These are phyloP conservation scores for Podaxis sp. DNA, from an alignment of 768 basidiomycete species.

Conservation along the genomic window DNA sequence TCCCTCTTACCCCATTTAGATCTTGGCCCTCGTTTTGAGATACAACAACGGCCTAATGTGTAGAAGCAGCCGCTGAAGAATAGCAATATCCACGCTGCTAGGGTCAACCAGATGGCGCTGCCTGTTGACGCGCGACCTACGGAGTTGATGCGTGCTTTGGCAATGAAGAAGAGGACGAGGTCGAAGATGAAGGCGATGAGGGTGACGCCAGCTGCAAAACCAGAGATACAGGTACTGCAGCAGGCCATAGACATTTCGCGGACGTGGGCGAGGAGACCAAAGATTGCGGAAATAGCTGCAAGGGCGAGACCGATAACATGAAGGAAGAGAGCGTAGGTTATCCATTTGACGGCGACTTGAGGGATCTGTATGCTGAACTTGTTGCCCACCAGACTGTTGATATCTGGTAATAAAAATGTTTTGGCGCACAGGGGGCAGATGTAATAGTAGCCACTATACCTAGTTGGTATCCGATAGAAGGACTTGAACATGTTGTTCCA, in stretches of 20 bases:
- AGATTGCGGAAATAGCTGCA: slow-evolving; percentile 68
- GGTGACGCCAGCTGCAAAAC: slow-evolving; percentile 76
- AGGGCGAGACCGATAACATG: slow-evolving; percentile 86
- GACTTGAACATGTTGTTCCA: slow-evolving; percentile 71
- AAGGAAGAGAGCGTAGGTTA: slow-evolving; percentile 90
- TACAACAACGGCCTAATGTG: slow-evolving; percentile 81
- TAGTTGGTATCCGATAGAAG: slow-evolving; percentile 85
- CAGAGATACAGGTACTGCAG: slow-evolving; percentile 77
- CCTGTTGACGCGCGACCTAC: slow-evolving; percentile 82
- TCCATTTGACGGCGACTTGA: slow-evolving; percentile 85
- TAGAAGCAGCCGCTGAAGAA: slow-evolving; percentile 93
- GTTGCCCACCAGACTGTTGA: slow-evolving; percentile 79
- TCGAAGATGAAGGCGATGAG: slow-evolving; percentile 93
- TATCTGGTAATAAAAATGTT: slow-evolving; percentile 47
- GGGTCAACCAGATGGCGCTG: slow-evolving; percentile 88
- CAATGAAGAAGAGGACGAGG: slow-evolving; percentile 86
- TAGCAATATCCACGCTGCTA: slow-evolving; percentile 81
- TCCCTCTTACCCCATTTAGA: slow-evolving; percentile 40
- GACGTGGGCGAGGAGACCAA: slow-evolving; percentile 87
- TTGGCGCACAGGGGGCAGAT: slow-evolving; percentile 13
- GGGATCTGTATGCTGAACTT: slow-evolving; percentile 70
- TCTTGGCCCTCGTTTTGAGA: slow-evolving; percentile 46
- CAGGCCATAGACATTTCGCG: slow-evolving; percentile 85
- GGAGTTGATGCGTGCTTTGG: slow-evolving; percentile 78
- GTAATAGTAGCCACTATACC: slow-evolving; percentile 39